Percentiles rank a stretch among this genome's conserved stretches.
These are phyloP conservation scores for Periconia macrospinosa DNA, from an alignment of 2,329 filamentous ascomycete genomes.

Conservation along the genomic window DNA sequence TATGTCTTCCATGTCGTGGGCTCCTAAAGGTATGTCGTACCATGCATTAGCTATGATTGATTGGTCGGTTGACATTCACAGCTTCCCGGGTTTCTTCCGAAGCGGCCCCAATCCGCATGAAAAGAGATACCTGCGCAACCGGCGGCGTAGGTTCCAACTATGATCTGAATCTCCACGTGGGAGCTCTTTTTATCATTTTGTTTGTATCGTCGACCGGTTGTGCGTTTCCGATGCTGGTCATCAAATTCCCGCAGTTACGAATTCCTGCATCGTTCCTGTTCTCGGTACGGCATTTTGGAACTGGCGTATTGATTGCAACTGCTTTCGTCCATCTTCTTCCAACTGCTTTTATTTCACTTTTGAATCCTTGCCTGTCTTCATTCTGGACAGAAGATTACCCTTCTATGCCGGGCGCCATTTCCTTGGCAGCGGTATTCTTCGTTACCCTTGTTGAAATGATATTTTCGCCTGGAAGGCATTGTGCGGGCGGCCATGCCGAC, in stretches of 20 bases:
- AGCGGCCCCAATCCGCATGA: conserved; percentile 3
- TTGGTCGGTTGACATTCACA: neutral
- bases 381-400: conserved; percentile 62
- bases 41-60: neutral
- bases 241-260: conserved; percentile 61
- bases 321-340: conserved; percentile 76
- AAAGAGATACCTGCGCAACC: conserved; percentile 23
- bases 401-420: conserved; percentile 64
- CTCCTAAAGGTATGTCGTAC: neutral
- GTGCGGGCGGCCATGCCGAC: conserved; percentile 56
- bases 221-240: conserved; percentile 63
- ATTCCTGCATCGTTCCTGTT: conserved; percentile 63
- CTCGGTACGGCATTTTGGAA: conserved; percentile 62
- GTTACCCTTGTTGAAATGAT: conserved; percentile 65
- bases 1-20: neutral
- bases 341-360: conserved; percentile 56
- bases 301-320: conserved; percentile 79
- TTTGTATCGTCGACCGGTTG: conserved; percentile 51
- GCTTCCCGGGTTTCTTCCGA: neutral
- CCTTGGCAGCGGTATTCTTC: conserved; percentile 62
- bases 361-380: conserved; percentile 55
- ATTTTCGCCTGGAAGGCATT: conserved; percentile 59
- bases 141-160: conserved; percentile 27
- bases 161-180: conserved; percentile 32
- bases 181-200: conserved; percentile 38